Evolutionary conservation across 2,329 filamentous ascomycete genomes (phyloP).

Genomic region (Pezicula radicicola): DNA sequence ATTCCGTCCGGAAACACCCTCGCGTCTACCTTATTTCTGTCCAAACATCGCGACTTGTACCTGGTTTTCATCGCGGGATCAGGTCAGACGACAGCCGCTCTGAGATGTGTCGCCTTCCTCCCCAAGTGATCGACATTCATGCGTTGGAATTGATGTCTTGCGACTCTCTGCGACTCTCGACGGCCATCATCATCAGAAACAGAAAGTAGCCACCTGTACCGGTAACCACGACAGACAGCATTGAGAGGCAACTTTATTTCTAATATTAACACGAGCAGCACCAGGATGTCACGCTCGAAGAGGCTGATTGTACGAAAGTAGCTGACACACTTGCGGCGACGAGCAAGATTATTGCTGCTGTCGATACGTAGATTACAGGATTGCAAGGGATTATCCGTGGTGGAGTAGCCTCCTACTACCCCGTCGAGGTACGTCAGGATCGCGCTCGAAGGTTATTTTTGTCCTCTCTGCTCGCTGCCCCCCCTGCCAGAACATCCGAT

Average conservation of each 20-base stretch:
- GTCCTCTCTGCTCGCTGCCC: no score
- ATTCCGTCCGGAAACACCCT: no score
- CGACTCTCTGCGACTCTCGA: background rate
- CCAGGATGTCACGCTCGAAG: background rate
- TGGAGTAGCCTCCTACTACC: no score
- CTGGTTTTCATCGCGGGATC: background rate
- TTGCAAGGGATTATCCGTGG: no score
- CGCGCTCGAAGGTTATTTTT: no score
- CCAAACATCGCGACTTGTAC: background rate
- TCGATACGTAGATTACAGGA: no score
- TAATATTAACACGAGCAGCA: slow-evolving; percentile 3
- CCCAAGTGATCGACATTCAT: background rate
- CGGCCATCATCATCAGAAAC: background rate
- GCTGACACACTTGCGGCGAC: background rate
- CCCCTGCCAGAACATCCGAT: background rate
- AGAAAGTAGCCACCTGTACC: background rate
- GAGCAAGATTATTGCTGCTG: no score
- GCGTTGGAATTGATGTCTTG: background rate
- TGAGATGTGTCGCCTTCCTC: background rate
- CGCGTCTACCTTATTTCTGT: no score
- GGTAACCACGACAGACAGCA: background rate
- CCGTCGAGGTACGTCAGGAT: no score
- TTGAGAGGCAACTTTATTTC: slow-evolving; percentile 1
- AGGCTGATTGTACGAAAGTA: background rate
- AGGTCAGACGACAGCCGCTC: background rate